Evolutionary conservation across 139 green algal genomes (phyloP).

Genomic region (Ostreobium quekettii): DNA sequence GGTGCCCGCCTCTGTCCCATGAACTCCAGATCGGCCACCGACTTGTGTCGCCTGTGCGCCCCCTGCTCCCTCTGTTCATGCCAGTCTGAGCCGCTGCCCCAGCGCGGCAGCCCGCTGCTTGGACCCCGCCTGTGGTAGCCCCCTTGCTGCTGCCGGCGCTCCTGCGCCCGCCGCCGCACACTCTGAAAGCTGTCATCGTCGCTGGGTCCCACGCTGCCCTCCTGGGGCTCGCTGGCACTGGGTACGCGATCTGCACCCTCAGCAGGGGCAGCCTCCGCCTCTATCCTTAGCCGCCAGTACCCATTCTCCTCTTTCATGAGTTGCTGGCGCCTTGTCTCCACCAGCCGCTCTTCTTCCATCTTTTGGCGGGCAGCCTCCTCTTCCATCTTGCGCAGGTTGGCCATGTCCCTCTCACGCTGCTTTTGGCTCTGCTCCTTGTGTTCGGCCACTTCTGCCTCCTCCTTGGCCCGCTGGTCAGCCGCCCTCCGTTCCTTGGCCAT

Average conservation of each 20-base stretch:
- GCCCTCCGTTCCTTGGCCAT: slow-evolving; percentile 45
- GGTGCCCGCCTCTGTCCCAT: too few relatives aligned
- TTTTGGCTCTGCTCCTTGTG: slow-evolving; percentile 21
- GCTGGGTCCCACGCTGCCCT: background rate
- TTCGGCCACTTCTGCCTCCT: slow-evolving; percentile 26
- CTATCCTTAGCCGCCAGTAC: slow-evolving; percentile 68
- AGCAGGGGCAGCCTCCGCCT: too few relatives aligned
- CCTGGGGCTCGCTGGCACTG: background rate
- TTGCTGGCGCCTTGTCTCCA: slow-evolving; percentile 57
- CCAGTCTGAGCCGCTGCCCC: too few relatives aligned
- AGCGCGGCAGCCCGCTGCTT: too few relatives aligned
- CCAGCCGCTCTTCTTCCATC: slow-evolving; percentile 49
- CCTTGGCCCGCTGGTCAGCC: slow-evolving; percentile 33
- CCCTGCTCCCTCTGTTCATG: too few relatives aligned
- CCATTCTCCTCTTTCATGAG: slow-evolving; percentile 62
- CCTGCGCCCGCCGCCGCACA: background rate
- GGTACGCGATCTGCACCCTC: too few relatives aligned
- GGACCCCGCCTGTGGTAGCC: background rate
- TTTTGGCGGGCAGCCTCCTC: background rate
- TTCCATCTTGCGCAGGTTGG: too few relatives aligned
- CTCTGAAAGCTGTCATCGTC: slow-evolving; percentile 11
- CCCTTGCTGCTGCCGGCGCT: background rate
- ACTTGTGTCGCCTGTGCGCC: slow-evolving; percentile 4
- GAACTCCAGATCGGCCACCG: background rate
- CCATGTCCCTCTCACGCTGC: slow-evolving; percentile 22